These are phyloP conservation scores for Saccharomycopsis fermentans DNA, from an alignment of 805 yeast species.

Conservation along the genomic window DNA sequence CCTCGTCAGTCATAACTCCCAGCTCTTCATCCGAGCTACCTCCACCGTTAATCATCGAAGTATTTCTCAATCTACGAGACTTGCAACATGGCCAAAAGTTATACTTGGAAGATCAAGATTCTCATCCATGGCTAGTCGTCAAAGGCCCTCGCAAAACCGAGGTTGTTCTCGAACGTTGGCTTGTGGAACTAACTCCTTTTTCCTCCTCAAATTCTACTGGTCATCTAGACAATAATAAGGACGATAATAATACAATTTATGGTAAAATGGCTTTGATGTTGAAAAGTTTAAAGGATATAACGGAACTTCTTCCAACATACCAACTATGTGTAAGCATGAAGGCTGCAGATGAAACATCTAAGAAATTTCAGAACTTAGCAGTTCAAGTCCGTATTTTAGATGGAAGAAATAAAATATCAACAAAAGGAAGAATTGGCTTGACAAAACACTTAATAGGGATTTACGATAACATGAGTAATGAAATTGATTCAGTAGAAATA, in stretches of 20 bases:
- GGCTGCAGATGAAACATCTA: not conserved
- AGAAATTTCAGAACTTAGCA: slow-evolving; percentile 26
- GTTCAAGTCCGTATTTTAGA: slow-evolving; percentile 58
- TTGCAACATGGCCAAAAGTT: slow-evolving; percentile 48
- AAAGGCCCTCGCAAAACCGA: slow-evolving; percentile 61
- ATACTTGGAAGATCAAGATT: slow-evolving; percentile 45
- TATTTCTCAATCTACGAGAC: slow-evolving; percentile 58
- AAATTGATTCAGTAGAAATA: slow-evolving; percentile 28
- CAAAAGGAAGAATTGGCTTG: slow-evolving; percentile 79
- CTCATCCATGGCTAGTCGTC: slow-evolving; percentile 45
- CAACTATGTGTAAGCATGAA: slow-evolving; percentile 1
- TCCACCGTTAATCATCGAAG: slow-evolving; percentile 82
- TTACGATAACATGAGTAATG: slow-evolving; percentile 26
- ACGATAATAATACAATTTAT: slow-evolving; percentile 34
- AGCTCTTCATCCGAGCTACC: slow-evolving; percentile 2
- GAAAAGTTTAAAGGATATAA: slow-evolving; percentile 58
- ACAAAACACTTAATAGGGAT: slow-evolving; percentile 49
- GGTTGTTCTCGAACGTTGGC: slow-evolving; percentile 92
- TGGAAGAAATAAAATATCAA: slow-evolving; percentile 67
- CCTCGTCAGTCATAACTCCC: not conserved
- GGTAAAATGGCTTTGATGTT: slow-evolving; percentile 66
- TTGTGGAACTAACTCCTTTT: slow-evolving; percentile 46
- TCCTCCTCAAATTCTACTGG: slow-evolving; percentile 29
- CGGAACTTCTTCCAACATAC: slow-evolving; percentile 63
- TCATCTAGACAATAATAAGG: slow-evolving; percentile 16